Base-by-base conservation (phyloP, 2,329 filamentous ascomycete genomes). In the Fusarium caatingaense region DNA sequence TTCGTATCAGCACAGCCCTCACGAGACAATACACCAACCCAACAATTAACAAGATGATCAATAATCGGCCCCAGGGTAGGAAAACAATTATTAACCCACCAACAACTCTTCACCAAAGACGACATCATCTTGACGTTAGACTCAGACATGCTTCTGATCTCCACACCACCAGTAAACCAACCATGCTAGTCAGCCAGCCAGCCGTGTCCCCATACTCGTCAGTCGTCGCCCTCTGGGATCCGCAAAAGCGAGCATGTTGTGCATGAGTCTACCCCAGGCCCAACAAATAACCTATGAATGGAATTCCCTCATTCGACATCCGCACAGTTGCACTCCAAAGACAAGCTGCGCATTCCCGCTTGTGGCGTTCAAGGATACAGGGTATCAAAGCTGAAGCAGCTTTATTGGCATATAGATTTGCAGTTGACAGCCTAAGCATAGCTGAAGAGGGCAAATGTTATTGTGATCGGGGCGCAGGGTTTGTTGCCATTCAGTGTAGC, bases 201-300 rank as follows among this genome's bases (percentile, higher is more conserved):
- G 49, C 32, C 32, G 49, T 51, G 49, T 67, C 56, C 23, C 48
- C 51, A 58, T 62, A 47, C 48, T 28, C 28, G 3, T 30, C 6
- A 15, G 12, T 47, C 40, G 51, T 63, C 67, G 37, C 46, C 34
- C 27, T 69, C 27, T 51, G 30, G 50, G 67, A 51, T 71, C 63
- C 68, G 68, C 68, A 71, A 65, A 66, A 64, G 68, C 68, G 64
- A 68, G 56, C 68, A 70, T 70, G 68, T 65, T 69, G 68, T 70
- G 68, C 68, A 70, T 71, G 59, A 70, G 59, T 48, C 47, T 60
- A 61, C 59, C 64, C 51, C 51, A 55, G 64, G 16, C 55, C 68
- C 59, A 68, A 68, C 47, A 70, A 55, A 55, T 30, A 68, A 41
- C 59, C 64, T 59, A 68, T 64, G 45, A 56, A 59, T 56, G 34